Base-by-base conservation (phyloP, 1,139 yeast genomes). In the Suhomyces choctaworum region DNA sequence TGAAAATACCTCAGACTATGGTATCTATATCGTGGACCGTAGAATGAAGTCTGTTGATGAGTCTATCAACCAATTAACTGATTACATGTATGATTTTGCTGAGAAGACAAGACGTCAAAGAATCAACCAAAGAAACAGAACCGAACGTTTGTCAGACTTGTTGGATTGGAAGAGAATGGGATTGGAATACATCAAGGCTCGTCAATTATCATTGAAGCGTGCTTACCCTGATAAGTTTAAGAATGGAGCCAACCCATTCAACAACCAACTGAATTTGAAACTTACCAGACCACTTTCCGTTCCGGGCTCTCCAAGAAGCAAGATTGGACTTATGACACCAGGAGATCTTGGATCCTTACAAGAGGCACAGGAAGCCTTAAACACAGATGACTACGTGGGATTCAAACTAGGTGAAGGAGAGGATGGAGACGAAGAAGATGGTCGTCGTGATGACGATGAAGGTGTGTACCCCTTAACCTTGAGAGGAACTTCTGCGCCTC, bases 121-220 rank as follows among this genome's bases (percentile, higher is more conserved):
- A 67, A 92, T 92, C 65, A 92, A 92, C 65, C 97, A 92, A 70
- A 83, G 98, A 70, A 92, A 92, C 65, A 79, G 98, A 64, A 92
- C 96, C 28, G 98, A 92, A 65, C 76, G 98, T 51, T 76, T 92
- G 45, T 81, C 94, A 37, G 98, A 92, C 57, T 68, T 92, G 51
- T 75, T 92, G 44, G 98, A 92, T 66, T 92, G 98, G 98, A 87
- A 86, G 65, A 78, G 97, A 54, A 90, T 92, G 97, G 97, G 97
- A 1, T 72, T 90, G 39, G 98, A 92, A 63, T 92, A 92, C 62
- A 80, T 87, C 56, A 92, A 92, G 69, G 97, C 97, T 14, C 80
- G 98, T 54, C 92, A 87, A 57, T 74, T 92, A 52, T 87, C 96
- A 1, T 73, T 92, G 56, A 85, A 90, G 60, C 76, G 97, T 52